Evolutionary conservation across 2,329 filamentous ascomycete genomes (phyloP), one percentile per base, ranked within the genome.

Genomic region (Xylaria arbuscula): DNA sequence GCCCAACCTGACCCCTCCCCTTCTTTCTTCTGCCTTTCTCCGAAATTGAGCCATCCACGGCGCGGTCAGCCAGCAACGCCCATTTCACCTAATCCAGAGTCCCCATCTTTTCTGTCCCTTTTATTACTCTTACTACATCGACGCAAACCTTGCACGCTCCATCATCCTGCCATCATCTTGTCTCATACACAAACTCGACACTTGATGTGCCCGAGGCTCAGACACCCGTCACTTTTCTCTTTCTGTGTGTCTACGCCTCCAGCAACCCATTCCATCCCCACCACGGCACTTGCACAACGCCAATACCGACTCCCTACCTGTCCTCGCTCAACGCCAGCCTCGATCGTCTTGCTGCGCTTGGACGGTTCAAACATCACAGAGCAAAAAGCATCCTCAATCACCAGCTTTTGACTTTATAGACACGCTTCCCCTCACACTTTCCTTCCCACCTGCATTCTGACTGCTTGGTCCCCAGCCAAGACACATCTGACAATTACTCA

Each of bases 151-250:
- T 45, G 22, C 47, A 56, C 24, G 47, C 48, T 36, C 47, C 42
- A 70, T 63, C 67, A 66, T 64, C 48, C 48, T 56, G 40, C 48
- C 69, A 70, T 67, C 69, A 63, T 64, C 62, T 38, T 38, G 50
- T 61, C 56, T 62, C n/a, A 58, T 63, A 51, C 42, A 42, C 32
- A 36, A 59, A 51, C 50, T 40, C 28, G 51, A 48, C 48, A 38
- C 13, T 5, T 8, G 10, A 45, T 17, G 17, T 51, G 34, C 58
- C 32, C 51, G 10, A 45, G 56, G 19, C 60, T 58, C 34, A 62
- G 54, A 40, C 47, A 51, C 19, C 48, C 45, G 34, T 22, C 45
- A 34, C 50, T 28, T 19, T 45, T 38, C 36, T 40, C 50, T 54
- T 42, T 15, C 36, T n/a, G 50, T 51, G 40, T 34, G 36, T 68